Evolutionary conservation across 352 stramenopile species (phyloP), one percentile per base, ranked within the genome.

Genomic region (Thraustochytrium striatum): DNA sequence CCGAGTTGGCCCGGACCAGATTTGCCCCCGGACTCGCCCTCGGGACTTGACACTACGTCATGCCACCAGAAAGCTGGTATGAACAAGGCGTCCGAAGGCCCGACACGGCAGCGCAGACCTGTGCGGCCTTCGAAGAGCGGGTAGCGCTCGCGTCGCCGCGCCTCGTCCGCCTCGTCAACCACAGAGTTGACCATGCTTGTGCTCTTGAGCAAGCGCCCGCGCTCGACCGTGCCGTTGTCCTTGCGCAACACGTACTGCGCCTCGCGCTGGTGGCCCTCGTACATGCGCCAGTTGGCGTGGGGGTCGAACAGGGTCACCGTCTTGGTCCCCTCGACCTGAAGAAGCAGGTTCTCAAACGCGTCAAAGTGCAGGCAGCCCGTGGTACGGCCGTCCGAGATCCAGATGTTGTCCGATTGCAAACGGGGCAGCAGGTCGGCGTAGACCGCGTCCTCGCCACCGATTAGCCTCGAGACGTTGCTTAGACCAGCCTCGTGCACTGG

Each of bases 11-110:
- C n/a, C n/a, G n/a, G n/a, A n/a, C n/a, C n/a, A n/a, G n/a, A n/a
- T n/a, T n/a, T n/a, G n/a, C n/a, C n/a, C n/a, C n/a, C n/a, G n/a
- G n/a, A n/a, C n/a, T n/a, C n/a, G n/a, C n/a, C n/a, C n/a, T n/a
- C n/a, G n/a, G n/a, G n/a, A n/a, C n/a, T n/a, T 5, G 50, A 78
- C 13, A 13, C 7, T 3, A 85, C 82, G 38, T 85, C 68, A 43
- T 85, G 82, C 82, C 82, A 85, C 78, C 78, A 85, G 57, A 73
- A 72, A 3, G 68, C 32, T 32, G 82, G 82, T 69, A 83, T 69
- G 16, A 36, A 78, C 19, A 85, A 11, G 13, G 28, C 38, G 21
- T 58, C 61, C 3, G 59, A 43, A 47, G 57, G 3, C 9, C 35
- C 47, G 3, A 61, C 30, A 19, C 30, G 28, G 32, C 78, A 83